These are phyloP conservation scores for Hemileccinum rubropunctum DNA, from an alignment of 768 basidiomycete genomes.

Conservation along the genomic window DNA sequence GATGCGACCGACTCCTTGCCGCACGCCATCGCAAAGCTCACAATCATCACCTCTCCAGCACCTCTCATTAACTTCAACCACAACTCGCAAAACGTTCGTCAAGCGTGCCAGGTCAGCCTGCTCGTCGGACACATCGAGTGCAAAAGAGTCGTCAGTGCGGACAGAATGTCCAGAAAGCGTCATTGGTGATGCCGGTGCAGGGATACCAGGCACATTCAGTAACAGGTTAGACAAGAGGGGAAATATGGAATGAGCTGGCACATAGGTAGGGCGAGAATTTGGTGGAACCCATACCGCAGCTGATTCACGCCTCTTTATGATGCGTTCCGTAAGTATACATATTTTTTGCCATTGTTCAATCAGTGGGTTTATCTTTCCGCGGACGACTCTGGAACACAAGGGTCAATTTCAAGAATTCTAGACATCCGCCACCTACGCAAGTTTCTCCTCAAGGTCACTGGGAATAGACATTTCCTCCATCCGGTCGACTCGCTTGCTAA, in stretches of 20 bases:
- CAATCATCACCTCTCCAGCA: slow-evolving; percentile 87
- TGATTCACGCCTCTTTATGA: slow-evolving; percentile 87
- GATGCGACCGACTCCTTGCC: slow-evolving; percentile 64
- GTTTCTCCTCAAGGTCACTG: slow-evolving; percentile 87
- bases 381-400: slow-evolving; percentile 57
- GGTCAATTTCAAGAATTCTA: background rate
- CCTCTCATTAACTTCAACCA: slow-evolving; percentile 72
- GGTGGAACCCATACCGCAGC: slow-evolving; percentile 77
- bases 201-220: slow-evolving; percentile 33
- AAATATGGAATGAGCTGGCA: slow-evolving; percentile 70
- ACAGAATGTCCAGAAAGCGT: slow-evolving; percentile 13
- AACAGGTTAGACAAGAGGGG: slow-evolving; percentile 42
- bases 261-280: slow-evolving; percentile 59
- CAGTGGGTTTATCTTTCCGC: slow-evolving; percentile 67
- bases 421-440: slow-evolving; percentile 48
- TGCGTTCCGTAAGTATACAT: slow-evolving; percentile 81
- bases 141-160: slow-evolving; percentile 12
- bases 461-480: slow-evolving; percentile 92
- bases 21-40: slow-evolving; percentile 75
- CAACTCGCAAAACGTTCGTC: slow-evolving; percentile 76
- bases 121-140: slow-evolving; percentile 30
- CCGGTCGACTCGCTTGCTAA: slow-evolving; percentile 71
- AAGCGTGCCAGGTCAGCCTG: slow-evolving; percentile 84
- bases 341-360: slow-evolving; percentile 94
- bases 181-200: slow-evolving; percentile 16